Base-by-base conservation (phyloP, 2,329 filamentous ascomycete genomes). In the Penicillium janthinellum region DNA sequence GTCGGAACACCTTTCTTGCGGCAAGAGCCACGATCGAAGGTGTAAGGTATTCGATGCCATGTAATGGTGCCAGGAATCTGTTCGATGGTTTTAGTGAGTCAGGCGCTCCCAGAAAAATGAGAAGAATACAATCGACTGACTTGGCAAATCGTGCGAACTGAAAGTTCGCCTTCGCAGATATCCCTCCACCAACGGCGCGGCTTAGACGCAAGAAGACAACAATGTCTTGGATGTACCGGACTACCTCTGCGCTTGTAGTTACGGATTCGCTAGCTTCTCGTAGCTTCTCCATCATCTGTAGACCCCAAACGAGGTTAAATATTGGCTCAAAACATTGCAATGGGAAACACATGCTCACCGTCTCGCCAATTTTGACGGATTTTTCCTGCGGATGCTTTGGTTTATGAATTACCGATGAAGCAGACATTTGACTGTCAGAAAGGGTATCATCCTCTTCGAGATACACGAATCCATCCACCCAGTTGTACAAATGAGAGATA, bases 161-260 rank as follows among this genome's bases (percentile, higher is more conserved):
- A 50, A 86, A 86, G 1, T 92, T 96, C 0, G 92, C 91, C 41
- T 84, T 78, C 0, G 94, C 89, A 12, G 91, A 89, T 53, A 96
- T 85, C 44, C 92, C 91, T 14, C 89, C 86, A 17, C 85, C 85
- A 28, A 97, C 90, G 51, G 91, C 93, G 55, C 94, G 89, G 76
- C 96, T 93, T 73, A 96, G 84, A 31, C 95, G 88, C 66, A 98
- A 83, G 73, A 96, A 97, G 3, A 92, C 86, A 53, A 94, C 81
- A 39, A 98, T 86, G 75, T 98, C 94, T 81, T 94, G 89, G 59
- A 94, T 84, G 75, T 98, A 98, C 45, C 91, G 87, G 59, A 86
- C 82, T 2, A 97, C 85, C 65, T 97, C 92, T 20, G 93, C 84
- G 59, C 88, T 90, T 28, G 92, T 80, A 42, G 82, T 84, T 14